Base-by-base conservation (phyloP, 352 stramenopile species). In the Globisporangium echinulatum region DNA sequence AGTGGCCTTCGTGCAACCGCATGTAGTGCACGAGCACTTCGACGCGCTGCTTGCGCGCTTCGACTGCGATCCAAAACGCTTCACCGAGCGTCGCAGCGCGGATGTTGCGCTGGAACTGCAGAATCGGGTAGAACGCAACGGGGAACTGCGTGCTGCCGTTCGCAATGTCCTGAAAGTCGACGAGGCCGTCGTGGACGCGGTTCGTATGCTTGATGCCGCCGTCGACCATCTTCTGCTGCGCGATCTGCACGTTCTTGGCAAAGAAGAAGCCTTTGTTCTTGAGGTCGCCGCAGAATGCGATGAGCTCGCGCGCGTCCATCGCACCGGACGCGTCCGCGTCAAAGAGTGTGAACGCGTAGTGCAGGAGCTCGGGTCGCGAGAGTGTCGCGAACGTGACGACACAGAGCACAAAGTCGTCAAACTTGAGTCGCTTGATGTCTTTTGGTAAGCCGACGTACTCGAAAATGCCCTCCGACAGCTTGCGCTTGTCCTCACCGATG, bases 281-380 rank as follows among this genome's bases (percentile, higher is more conserved):
- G 9, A 87, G 61, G 40, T 77, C 76, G 13, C 77, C 71, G 50
- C 74, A 88, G 53, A 90, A 88, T 1, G 67, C 65, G 7, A 67
- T 52, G 39, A 89, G 64, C 49, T 89, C 79, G 10, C 58, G 70
- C 49, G 63, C 68, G 57, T 88, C 76, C 75, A 90, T 85, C 42
- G 75, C 71, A 5, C 80, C 80, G 4, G 80, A 90, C 9, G 73
- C 69, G 55, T 90, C 78, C 7, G 75, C 66, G 54, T 90, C 80
- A 50, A 87, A 90, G 17, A 88, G 64, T 9, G 64, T 73, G 64
- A 90, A 90, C n/a, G 75, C 78, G 49, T 84, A 90, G 42, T 83
- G 67, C 5, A 88, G 53, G 7, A 90, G 51, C 46, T 90, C 80
- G 7, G 62, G 70, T 1, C 72, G 79, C 8, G 78, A 77, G 36